A percentile compares a stretch with the other conserved stretches of the same genome.
phyloP scores from a whole-genome alignment of 306 rosid genomes.

The Crotalaria pallida region DNA sequence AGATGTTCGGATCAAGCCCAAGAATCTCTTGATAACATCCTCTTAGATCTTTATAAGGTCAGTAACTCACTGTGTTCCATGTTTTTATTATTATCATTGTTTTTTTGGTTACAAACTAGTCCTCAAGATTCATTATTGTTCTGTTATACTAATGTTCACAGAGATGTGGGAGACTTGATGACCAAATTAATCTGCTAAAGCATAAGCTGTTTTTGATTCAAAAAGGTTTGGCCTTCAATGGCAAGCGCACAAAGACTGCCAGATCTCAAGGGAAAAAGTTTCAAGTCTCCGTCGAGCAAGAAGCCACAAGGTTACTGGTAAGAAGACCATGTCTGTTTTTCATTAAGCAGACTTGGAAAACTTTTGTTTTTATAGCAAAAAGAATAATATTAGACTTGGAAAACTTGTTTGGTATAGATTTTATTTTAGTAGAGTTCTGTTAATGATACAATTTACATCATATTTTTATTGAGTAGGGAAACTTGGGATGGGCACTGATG shows the following conservation, averaged over 20 bases:
- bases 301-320: constrained; percentile 93
- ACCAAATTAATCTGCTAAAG: constrained; percentile 71
- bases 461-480: constrained; percentile 47
- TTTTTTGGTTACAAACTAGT: neutral
- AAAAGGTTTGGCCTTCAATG: constrained; percentile 94
- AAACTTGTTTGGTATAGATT: no score
- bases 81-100: neutral
- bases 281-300: constrained; percentile 97
- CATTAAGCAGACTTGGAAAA: no score
- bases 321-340: neutral
- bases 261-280: constrained; percentile 99
- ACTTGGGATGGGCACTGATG: constrained; percentile 98
- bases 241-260: constrained; percentile 93
- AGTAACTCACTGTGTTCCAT: constrained; percentile 13
- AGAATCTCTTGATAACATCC: constrained; percentile 95
- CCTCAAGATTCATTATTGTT: neutral
- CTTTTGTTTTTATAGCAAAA: no score
- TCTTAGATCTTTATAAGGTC: constrained; percentile 92
- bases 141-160: neutral
- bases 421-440: no score
- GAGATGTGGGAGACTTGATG: constrained; percentile 98
- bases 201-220: constrained; percentile 83
- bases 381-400: no score
- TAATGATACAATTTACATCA: no score
- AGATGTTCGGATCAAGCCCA: constrained; percentile 96